Base-by-base conservation (phyloP, 2,329 filamentous ascomycete genomes). In the Pyricularia pennisetigena region DNA sequence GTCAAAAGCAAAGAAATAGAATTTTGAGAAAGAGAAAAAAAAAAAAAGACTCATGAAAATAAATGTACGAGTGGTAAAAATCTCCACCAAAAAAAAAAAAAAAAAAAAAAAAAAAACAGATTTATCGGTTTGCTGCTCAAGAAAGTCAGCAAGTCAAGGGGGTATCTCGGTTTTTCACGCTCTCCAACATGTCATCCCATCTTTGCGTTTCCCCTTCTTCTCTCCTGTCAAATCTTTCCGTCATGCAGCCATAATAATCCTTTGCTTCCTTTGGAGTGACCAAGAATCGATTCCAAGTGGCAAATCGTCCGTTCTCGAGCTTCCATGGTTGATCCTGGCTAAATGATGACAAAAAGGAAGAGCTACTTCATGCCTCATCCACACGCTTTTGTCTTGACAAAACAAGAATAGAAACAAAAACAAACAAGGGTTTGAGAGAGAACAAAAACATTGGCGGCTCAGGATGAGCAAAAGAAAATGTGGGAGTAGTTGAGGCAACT, bases 141-240 rank as follows among this genome's bases (percentile, higher is more conserved):
- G 16, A 66, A 66, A 66, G 12, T 23, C 26, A 49, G 35, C 57
- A 59, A 67, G 54, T 23, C 14, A 49, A 66, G 20, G 30, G 68
- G 68, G 68, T 69, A 69, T 69, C 68, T 67, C 65, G 65, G 65
- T 69, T 49, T 41, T 49, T 62, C 65, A 69, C 65, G 68, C 65
- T 68, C 68, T 67, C 68, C 41, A 49, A 49, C 41, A n/a, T 49
- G 41, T 49, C 41, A n/a, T 49, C 41, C 41, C 41, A 49, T 49
- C 41, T 49, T 49, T 69, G 70, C 65, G 68, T 71, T 68, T 71
- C 71, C 70, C 69, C 68, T 63, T 68, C 68, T 68, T 69, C 57
- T 68, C 69, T 69, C 68, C 67, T 70, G 29, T 28, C 64, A 57
- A 57, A 28, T 32, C 26, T 41, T n/a, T 5, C 41, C 41, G 6